Conservation (phyloP, 176 grass and related monocot genomes). For the Avena insularis region DNA sequence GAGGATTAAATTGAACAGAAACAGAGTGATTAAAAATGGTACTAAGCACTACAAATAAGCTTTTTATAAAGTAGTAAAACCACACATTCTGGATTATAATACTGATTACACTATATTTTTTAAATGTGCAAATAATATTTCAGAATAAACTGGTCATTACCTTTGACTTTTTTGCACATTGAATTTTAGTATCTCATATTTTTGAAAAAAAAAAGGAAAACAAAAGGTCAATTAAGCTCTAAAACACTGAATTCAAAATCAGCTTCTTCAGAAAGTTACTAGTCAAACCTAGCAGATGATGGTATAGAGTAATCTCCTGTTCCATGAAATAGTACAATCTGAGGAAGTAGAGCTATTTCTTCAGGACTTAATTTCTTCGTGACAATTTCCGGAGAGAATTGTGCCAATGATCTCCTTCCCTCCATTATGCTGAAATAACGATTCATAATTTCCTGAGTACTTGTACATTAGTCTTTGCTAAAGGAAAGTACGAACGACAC, state of each 20-base stretch:
- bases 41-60: background rate
- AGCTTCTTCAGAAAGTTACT: background rate
- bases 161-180: background rate
- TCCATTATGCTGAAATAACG: constrained; percentile 92
- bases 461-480: background rate
- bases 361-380: constrained; percentile 57
- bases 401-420: constrained; percentile 65
- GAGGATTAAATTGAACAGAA: constrained; percentile 13
- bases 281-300: constrained; percentile 76
- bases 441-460: constrained; percentile 17
- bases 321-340: constrained; percentile 88
- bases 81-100: background rate
- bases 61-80: background rate
- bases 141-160: background rate
- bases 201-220: too few relatives aligned
- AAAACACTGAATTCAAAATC: background rate
- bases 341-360: constrained; percentile 73
- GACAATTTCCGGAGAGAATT: constrained; percentile 81
- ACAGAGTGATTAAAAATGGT: constrained; percentile 15
- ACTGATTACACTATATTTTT: background rate
- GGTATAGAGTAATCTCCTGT: constrained; percentile 94
- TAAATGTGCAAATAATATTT: background rate
- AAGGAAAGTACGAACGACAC: background rate
- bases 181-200: constrained; percentile 10
- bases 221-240: background rate